Evolutionary conservation across 2,329 filamentous ascomycete genomes (phyloP).

Genomic region (Colletotrichum karsti): DNA sequence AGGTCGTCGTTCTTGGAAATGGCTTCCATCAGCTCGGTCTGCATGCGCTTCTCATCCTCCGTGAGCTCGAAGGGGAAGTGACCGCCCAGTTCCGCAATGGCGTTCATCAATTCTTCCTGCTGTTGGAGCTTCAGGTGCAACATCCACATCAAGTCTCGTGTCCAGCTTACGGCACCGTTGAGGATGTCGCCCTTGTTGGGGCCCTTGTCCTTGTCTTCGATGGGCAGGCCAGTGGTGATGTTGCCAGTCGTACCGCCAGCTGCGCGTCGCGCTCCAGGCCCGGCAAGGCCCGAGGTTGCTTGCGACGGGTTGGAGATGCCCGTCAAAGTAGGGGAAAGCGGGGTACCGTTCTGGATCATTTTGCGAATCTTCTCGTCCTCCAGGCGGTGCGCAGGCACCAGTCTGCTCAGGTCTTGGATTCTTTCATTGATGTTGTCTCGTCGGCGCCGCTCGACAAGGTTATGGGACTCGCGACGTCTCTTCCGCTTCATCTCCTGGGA

Average conservation of each 20-base stretch:
- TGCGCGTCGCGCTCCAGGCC: constrained; percentile 83
- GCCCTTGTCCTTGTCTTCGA: constrained; percentile 98
- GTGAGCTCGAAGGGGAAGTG: constrained; percentile 82
- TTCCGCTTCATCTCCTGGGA: constrained; percentile 95
- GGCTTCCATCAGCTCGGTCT: constrained; percentile 88
- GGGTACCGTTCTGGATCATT: constrained; percentile 90
- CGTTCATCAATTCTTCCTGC: constrained; percentile 85
- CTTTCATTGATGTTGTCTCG: constrained; percentile 99
- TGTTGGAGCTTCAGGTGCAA: constrained; percentile 88
- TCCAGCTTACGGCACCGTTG: constrained; percentile 97
- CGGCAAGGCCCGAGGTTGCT: constrained; percentile 88
- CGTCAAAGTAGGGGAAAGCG: constrained; percentile 83
- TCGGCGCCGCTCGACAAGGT: constrained; percentile 91
- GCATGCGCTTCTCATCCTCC: constrained; percentile 96
- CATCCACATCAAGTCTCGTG: constrained; percentile 97
- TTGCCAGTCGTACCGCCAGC: constrained; percentile 75
- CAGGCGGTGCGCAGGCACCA: constrained; percentile 90
- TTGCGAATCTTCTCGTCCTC: constrained; percentile 98
- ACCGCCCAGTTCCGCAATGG: constrained; percentile 76
- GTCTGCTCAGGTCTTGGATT: constrained; percentile 93
- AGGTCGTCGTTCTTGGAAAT: constrained; percentile 87
- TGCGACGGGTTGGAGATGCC: constrained; percentile 74
- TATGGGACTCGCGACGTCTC: constrained; percentile 91
- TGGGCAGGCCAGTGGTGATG: constrained; percentile 90
- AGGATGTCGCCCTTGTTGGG: constrained; percentile 99